Base-by-base conservation (phyloP, 2,329 filamentous ascomycete genomes). In the Didymella segeticola region DNA sequence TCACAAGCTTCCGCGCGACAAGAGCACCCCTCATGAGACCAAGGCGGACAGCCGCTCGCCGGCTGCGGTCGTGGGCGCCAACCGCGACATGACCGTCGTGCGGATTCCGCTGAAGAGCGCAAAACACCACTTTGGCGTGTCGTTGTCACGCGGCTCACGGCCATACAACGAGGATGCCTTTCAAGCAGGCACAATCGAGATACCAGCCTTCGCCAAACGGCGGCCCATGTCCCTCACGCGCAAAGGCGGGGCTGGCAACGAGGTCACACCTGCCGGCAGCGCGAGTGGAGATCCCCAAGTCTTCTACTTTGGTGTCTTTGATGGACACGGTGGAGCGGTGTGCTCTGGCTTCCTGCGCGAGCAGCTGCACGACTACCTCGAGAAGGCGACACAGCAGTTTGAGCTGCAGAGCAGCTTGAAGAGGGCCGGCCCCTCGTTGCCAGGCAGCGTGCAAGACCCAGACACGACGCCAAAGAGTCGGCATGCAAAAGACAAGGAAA, bases 261-360 rank as follows among this genome's bases (percentile, higher is more conserved):
- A 86, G 75, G 86, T 83, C 43, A 90, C 84, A 20, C 85, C 82
- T 9, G 90, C 91, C 5, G 89, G 90, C 53, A 89, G 88, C 60
- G 86, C 89, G 1, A 89, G 86, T 58, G 93, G 93, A 2, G 93
- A 98, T 70, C 93, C 93, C 1, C 93, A 98, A 72, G 88, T 98
- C 27, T 99, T 99, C 75, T 99, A 98, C 75, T 99, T 97, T 81
- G 93, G 86, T 1, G 87, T 98, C 1, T 99, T 98, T 69, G 95
- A 99, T 75, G 95, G 95, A 2, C 95, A 99, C 77, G 95, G 95
- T 9, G 95, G 95, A 17, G 84, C 80, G 17, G 90, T 96, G 72
- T 98, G 95, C 74, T 92, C 91, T 55, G 87, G 89, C 15, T 98
- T 96, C 65, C 76, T 98, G 62, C 83, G 87, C 53, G 90, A 97